Conservation (phyloP, 352 stramenopile species). For the Globisporangium cederbergense region DNA sequence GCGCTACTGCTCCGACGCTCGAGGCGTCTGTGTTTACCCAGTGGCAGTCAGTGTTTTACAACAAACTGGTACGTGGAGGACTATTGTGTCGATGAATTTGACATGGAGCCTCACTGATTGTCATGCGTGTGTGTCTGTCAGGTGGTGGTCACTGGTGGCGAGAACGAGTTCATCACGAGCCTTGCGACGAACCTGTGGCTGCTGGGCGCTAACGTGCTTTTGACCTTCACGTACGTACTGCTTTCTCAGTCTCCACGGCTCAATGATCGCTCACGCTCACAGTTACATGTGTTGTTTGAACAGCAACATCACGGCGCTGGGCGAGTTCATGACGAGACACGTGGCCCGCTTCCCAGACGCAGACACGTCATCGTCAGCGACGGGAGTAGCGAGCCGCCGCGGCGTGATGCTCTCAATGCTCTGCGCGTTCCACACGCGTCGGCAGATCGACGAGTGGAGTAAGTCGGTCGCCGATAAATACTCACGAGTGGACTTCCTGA, state of each 20-base stretch:
- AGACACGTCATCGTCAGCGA: slow-evolving; percentile 13
- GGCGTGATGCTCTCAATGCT: slow-evolving; percentile 58
- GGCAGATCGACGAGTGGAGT: slow-evolving; percentile 60
- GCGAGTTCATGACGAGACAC: slow-evolving; percentile 55
- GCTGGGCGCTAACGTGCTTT: slow-evolving; percentile 56
- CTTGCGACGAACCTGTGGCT: slow-evolving; percentile 66
- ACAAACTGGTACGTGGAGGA: slow-evolving; percentile 48
- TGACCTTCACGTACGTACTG: slow-evolving; percentile 56
- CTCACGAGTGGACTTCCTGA: slow-evolving; percentile 57
- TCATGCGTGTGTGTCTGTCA: slow-evolving; percentile 15
- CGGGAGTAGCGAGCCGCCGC: slow-evolving; percentile 25
- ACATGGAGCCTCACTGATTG: slow-evolving; percentile 1
- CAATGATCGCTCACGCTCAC: neutral
- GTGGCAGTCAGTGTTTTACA: slow-evolving; percentile 38
- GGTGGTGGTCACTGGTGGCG: slow-evolving; percentile 62
- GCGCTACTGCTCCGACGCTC: neutral
- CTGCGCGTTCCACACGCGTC: slow-evolving; percentile 38
- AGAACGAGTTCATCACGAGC: slow-evolving; percentile 40
- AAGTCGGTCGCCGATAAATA: slow-evolving; percentile 52
- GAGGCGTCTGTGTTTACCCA: slow-evolving; percentile 15
- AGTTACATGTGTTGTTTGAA: neutral
- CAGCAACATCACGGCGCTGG: slow-evolving; percentile 39
- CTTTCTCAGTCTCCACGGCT: neutral
- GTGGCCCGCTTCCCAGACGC: slow-evolving; percentile 45
- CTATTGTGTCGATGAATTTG: neutral